These are phyloP conservation scores for Clonostachys sp. DNA, from an alignment of 2,329 filamentous ascomycete species.

Conservation along the genomic window DNA sequence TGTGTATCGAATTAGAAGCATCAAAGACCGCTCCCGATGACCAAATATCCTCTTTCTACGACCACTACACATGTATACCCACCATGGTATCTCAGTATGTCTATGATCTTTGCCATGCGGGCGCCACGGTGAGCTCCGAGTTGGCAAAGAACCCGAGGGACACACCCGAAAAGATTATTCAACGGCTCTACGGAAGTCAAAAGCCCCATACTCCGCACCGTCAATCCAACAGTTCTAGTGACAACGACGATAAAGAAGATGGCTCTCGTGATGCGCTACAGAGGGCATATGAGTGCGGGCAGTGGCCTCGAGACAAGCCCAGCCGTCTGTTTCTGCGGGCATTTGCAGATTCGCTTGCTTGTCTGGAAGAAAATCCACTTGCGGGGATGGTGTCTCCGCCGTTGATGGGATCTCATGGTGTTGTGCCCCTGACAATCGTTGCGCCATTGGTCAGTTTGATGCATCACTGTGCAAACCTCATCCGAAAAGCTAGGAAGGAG, in stretches of 20 bases:
- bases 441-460: slow-evolving; percentile 54
- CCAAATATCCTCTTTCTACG: neutral
- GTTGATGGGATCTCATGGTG: slow-evolving; percentile 50
- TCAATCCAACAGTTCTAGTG: slow-evolving; percentile 4
- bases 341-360: slow-evolving; percentile 60
- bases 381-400: slow-evolving; percentile 47
- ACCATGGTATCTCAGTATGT: slow-evolving; percentile 27
- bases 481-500: slow-evolving; percentile 67
- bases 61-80: neutral
- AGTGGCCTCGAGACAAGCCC: slow-evolving; percentile 59
- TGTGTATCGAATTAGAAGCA: no score
- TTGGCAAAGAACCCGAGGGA: slow-evolving; percentile 47
- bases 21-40: no score
- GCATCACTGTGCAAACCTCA: slow-evolving; percentile 72
- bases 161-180: slow-evolving; percentile 48
- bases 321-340: slow-evolving; percentile 66
- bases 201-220: slow-evolving; percentile 1
- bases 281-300: slow-evolving; percentile 56
- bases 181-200: slow-evolving; percentile 42
- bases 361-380: slow-evolving; percentile 45
- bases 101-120: slow-evolving; percentile 44
- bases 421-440: slow-evolving; percentile 65
- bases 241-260: slow-evolving; percentile 7
- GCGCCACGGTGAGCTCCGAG: slow-evolving; percentile 52
- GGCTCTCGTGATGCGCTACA: slow-evolving; percentile 32